Base-by-base conservation (phyloP, 305 asterid genomes). In the Fraxinus albicans region DNA sequence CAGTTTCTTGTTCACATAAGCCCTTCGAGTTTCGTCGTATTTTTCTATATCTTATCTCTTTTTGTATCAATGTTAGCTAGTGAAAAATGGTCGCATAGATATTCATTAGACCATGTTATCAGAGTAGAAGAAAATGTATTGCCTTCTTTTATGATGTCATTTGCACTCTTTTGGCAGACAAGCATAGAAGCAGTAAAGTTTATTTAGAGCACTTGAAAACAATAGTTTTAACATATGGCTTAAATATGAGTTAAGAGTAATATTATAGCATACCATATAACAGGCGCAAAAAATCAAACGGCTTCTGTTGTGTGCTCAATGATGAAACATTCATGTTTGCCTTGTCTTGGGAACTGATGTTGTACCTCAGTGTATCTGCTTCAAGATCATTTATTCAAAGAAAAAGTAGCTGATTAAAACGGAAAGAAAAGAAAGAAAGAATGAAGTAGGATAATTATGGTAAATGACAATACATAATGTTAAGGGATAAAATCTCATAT, bases 271-370 rank as follows among this genome's bases (percentile, higher is more conserved):
- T 86, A 92, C 97, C 97, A 77, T 58, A 91, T 40, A 91, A 75
- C 60, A 86, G 82, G 72, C 89, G 90, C 2, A 91, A 55, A 78
- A 90, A 84, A 84, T 89, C 89, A 73, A 90, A 81, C 23, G 94
- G 84, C 40, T 83, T 88, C 35, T 84, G 83, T 27, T 85, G 87
- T 83, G 65, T 82, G 83, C 82, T 83, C 80, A 80, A 77, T 40
- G 88, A 78, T 80, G 88, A 83, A 47, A 80, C 77, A 44, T 84
- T 47, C 79, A 76, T 77, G 81, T 42, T 81, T 83, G 79, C 79
- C 83, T 63, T 83, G 78, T 81, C 81, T 15, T 34, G 80, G 44
- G 75, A 60, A 78, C 63, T 79, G 80, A 42, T 78, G 44, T 74
- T 63, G 34, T 42, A 78, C 75, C 77, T 86, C 84, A 81, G 79